Evolutionary conservation across 208 protist genomes (phyloP).

Genomic region (Trypanosoma lewisi): DNA sequence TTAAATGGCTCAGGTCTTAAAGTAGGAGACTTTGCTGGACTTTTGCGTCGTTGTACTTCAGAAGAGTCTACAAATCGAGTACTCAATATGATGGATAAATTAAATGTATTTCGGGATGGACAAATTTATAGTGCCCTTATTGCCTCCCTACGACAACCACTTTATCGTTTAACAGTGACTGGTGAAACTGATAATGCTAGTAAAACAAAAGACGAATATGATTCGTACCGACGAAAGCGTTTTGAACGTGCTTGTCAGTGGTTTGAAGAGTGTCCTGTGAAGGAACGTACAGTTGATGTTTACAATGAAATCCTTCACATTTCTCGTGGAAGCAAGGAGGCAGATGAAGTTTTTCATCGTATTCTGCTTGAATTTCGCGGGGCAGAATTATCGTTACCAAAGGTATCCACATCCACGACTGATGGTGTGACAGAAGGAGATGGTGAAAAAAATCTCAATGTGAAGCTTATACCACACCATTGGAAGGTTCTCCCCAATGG

Average conservation of each 20-base stretch:
- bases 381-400: constrained; percentile 15
- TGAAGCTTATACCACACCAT: constrained; percentile 29
- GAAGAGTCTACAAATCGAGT: constrained; percentile 40
- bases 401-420: background rate
- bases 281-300: constrained; percentile 43
- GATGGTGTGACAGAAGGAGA: background rate
- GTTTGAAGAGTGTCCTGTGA: constrained; percentile 51
- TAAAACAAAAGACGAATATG: constrained; percentile 27
- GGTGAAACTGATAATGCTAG: background rate
- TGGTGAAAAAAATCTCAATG: background rate
- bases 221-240: constrained; percentile 56
- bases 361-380: constrained; percentile 61
- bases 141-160: constrained; percentile 61
- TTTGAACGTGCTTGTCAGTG: constrained; percentile 45
- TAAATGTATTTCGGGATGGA: constrained; percentile 32
- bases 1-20: constrained; percentile 16
- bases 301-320: constrained; percentile 83
- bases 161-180: constrained; percentile 32
- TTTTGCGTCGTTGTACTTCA: constrained; percentile 51
- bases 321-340: constrained; percentile 37
- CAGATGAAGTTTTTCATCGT: constrained; percentile 45
- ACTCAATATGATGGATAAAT: constrained; percentile 67
- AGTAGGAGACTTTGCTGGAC: constrained; percentile 79
- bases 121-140: constrained; percentile 61
- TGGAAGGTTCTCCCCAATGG: constrained; percentile 59